Percentiles rank a stretch among this genome's conserved stretches.
phyloP scores from a whole-genome alignment of 345 rosid genomes.

The Carallia pectinifolia region DNA sequence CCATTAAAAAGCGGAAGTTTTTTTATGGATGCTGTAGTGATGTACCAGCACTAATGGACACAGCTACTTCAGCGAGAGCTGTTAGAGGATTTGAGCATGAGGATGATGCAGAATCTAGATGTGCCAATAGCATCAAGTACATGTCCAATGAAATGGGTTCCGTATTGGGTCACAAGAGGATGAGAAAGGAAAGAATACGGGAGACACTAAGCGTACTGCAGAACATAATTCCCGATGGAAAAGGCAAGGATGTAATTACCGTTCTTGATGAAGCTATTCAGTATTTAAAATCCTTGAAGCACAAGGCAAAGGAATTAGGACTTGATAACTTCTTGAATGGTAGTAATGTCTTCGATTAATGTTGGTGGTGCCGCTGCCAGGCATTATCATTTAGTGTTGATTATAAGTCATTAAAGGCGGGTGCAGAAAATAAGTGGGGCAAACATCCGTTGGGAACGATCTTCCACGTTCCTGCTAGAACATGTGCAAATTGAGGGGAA shows the following conservation, averaged over 20 bases:
- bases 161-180: constrained; percentile 30
- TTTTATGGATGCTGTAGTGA: constrained; percentile 21
- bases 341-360: constrained; percentile 1
- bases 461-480: background rate
- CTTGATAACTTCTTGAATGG: constrained; percentile 24
- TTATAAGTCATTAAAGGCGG: constrained; percentile 3
- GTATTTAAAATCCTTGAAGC: constrained; percentile 60
- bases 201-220: constrained; percentile 54
- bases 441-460: constrained; percentile 7
- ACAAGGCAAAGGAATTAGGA: constrained; percentile 55
- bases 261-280: constrained; percentile 68
- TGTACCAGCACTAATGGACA: constrained; percentile 39
- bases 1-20: constrained; percentile 37
- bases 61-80: constrained; percentile 31
- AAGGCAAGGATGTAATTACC: constrained; percentile 52
- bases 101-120: constrained; percentile 57
- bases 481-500: constrained; percentile 9
- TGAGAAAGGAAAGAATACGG: constrained; percentile 46
- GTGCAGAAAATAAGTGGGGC: constrained; percentile 25
- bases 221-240: constrained; percentile 57
- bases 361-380: background rate
- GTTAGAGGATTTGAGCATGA: constrained; percentile 30
- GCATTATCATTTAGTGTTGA: background rate
- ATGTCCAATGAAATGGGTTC: constrained; percentile 21
- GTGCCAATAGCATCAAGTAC: constrained; percentile 30